Percentiles rank a stretch among this genome's conserved stretches.
Evolutionary conservation across 2,329 filamentous ascomycete species (phyloP).

Genomic region (Neocatenulostroma microsporum): DNA sequence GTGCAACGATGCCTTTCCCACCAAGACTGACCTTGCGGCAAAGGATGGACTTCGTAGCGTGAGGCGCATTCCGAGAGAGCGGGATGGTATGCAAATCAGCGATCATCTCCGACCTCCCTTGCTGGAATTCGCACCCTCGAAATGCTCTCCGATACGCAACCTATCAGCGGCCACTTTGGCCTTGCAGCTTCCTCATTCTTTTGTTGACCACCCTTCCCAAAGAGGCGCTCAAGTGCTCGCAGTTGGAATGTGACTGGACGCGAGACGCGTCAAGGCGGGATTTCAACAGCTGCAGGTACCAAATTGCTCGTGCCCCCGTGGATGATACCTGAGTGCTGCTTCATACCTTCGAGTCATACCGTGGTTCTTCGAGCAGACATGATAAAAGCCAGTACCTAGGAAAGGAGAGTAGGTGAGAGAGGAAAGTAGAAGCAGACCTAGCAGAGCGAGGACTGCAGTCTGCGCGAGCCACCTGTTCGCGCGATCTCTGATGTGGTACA

Average conservation of each 20-base stretch:
- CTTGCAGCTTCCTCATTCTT: conserved; percentile 18
- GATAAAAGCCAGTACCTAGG: too few species aligned
- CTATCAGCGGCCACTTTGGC: conserved; percentile 7
- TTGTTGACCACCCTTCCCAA: conserved; percentile 9
- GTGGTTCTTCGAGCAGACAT: too few species aligned
- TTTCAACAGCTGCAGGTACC: conserved; percentile 3
- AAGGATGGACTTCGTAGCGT: conserved; percentile 12
- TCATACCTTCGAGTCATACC: too few species aligned
- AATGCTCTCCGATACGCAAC: too few species aligned
- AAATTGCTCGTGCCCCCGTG: too few species aligned
- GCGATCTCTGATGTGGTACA: too few species aligned
- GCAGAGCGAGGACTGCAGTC: too few species aligned
- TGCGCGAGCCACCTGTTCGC: conserved; percentile 1
- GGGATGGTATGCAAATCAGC: conserved; percentile 25
- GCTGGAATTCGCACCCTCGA: conserved; percentile 13
- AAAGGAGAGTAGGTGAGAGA: too few species aligned
- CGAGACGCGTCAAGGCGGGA: conserved; percentile 6
- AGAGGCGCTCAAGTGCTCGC: conserved; percentile 12
- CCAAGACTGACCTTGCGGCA: conserved; percentile 12
- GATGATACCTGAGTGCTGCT: too few species aligned
- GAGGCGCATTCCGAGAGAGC: conserved; percentile 20
- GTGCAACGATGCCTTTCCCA: conserved; percentile 18
- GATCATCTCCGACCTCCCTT: conserved; percentile 24
- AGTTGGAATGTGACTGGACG: conserved; percentile 16
- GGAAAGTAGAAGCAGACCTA: too few species aligned